Conservation (phyloP, 805 yeast genomes). For the Huiozyma sinensis region DNA sequence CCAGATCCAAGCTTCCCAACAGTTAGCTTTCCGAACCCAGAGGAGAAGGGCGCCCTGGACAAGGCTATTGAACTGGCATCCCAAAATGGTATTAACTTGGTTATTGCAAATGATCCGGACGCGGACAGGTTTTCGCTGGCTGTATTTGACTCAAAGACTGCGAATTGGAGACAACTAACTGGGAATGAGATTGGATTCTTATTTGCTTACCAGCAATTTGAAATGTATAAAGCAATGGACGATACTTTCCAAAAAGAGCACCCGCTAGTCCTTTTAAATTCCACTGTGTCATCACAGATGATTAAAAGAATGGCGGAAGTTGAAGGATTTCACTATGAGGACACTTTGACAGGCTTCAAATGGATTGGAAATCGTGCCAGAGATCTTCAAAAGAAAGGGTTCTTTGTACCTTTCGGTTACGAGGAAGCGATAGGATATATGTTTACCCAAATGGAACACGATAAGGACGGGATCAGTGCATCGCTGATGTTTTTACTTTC, state of each 20-base stretch:
- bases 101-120: slow-evolving; percentile 91
- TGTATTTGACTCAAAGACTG: slow-evolving; percentile 31
- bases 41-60: slow-evolving; percentile 83
- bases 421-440: slow-evolving; percentile 96
- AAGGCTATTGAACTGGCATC: slow-evolving; percentile 53
- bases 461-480: slow-evolving; percentile 89
- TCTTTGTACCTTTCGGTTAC: slow-evolving; percentile 72
- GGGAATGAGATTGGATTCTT: slow-evolving; percentile 88
- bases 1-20: slow-evolving; percentile 87
- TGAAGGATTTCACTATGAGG: slow-evolving; percentile 53
- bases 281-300: slow-evolving; percentile 89
- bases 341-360: slow-evolving; percentile 91
- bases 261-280: slow-evolving; percentile 51
- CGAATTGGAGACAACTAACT: slow-evolving; percentile 65
- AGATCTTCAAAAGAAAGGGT: slow-evolving; percentile 54
- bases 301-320: slow-evolving; percentile 53
- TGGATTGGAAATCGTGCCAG: slow-evolving; percentile 93
- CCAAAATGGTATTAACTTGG: slow-evolving; percentile 36
- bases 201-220: slow-evolving; percentile 58
- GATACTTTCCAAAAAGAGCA: slow-evolving; percentile 26
- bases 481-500: slow-evolving; percentile 65
- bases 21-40: slow-evolving; percentile 89
- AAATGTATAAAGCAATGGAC: slow-evolving; percentile 20
- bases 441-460: slow-evolving; percentile 67
- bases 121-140: slow-evolving; percentile 91